These are phyloP conservation scores for Holtermannia corniformis DNA, from an alignment of 768 basidiomycete species.

Conservation along the genomic window DNA sequence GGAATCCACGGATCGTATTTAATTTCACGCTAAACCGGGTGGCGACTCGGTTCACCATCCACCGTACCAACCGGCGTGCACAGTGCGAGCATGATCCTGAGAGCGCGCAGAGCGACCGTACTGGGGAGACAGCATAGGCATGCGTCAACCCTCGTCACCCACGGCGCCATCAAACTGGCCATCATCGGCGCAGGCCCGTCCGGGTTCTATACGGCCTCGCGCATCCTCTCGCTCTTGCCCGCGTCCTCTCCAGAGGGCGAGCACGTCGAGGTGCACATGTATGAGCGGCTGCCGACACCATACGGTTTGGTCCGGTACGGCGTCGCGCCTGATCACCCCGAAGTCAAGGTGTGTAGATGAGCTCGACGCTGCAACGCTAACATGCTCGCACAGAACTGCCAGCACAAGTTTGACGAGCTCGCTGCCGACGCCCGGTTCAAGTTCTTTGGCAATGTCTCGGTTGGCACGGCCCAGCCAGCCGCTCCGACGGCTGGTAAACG, in stretches of 20 bases:
- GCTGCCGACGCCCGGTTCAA: constrained; percentile 70
- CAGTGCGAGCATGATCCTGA: too few relatives aligned
- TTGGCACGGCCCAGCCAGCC: constrained; percentile 8
- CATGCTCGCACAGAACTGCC: constrained; percentile 65
- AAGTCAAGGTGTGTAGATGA: constrained; percentile 68
- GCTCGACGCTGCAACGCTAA: not conserved
- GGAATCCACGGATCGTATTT: not conserved
- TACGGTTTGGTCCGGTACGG: constrained; percentile 93
- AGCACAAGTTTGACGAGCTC: constrained; percentile 79
- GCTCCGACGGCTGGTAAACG: constrained; percentile 10
- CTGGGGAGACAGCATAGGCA: not conserved
- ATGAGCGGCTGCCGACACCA: constrained; percentile 85
- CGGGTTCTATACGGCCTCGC: constrained; percentile 87
- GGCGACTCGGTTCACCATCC: too few relatives aligned
- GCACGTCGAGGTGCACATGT: constrained; percentile 64
- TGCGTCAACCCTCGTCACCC: not conserved
- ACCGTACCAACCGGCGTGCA: too few relatives aligned
- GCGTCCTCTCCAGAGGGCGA: constrained; percentile 39
- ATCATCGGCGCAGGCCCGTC: constrained; percentile 91
- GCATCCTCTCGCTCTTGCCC: constrained; percentile 61
- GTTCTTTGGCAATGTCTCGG: constrained; percentile 78
- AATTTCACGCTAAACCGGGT: not conserved
- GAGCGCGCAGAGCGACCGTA: too few relatives aligned
- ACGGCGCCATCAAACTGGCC: constrained; percentile 57
- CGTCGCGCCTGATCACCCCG: constrained; percentile 95